These are phyloP conservation scores for Lolium perenne DNA, from an alignment of 176 grass and related monocot genomes.

Conservation along the genomic window DNA sequence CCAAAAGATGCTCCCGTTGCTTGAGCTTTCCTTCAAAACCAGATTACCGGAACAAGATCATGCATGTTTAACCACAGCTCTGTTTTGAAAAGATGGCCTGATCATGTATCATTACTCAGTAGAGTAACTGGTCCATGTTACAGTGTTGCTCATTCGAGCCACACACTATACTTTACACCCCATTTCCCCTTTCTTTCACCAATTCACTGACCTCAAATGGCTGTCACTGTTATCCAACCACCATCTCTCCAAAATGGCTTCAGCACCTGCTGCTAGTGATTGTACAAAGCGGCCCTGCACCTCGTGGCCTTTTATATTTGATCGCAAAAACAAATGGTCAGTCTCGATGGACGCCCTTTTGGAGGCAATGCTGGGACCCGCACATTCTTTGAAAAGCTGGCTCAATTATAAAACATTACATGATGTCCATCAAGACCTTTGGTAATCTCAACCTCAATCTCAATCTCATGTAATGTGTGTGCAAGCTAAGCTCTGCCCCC, in stretches of 20 bases:
- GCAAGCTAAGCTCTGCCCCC: slow-evolving; percentile 11
- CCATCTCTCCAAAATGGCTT: slow-evolving; percentile 57
- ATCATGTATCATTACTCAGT: slow-evolving; percentile 4
- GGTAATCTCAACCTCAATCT: slow-evolving; percentile 23
- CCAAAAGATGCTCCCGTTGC: background rate
- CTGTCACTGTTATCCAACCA: slow-evolving; percentile 86
- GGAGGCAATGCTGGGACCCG: slow-evolving; percentile 46
- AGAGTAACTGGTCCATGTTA: slow-evolving; percentile 29
- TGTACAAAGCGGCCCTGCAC: slow-evolving; percentile 48
- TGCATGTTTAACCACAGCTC: background rate
- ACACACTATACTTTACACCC: slow-evolving; percentile 22
- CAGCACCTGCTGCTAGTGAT: slow-evolving; percentile 71
- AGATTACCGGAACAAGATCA: slow-evolving; percentile 22
- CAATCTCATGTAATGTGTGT: slow-evolving; percentile 2
- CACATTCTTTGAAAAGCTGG: slow-evolving; percentile 51
- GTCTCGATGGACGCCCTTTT: slow-evolving; percentile 51
- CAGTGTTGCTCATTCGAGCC: slow-evolving; percentile 31
- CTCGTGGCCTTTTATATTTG: slow-evolving; percentile 42
- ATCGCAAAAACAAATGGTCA: slow-evolving; percentile 29
- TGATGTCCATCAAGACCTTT: slow-evolving; percentile 44
- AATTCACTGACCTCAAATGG: slow-evolving; percentile 56
- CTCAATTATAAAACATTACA: slow-evolving; percentile 54
- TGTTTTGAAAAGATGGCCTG: slow-evolving; percentile 5
- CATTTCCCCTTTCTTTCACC: slow-evolving; percentile 45
- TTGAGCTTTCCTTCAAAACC: slow-evolving; percentile 9